These are phyloP conservation scores for Penicillium lagena DNA, from an alignment of 495 filamentous ascomycete species.

Conservation along the genomic window DNA sequence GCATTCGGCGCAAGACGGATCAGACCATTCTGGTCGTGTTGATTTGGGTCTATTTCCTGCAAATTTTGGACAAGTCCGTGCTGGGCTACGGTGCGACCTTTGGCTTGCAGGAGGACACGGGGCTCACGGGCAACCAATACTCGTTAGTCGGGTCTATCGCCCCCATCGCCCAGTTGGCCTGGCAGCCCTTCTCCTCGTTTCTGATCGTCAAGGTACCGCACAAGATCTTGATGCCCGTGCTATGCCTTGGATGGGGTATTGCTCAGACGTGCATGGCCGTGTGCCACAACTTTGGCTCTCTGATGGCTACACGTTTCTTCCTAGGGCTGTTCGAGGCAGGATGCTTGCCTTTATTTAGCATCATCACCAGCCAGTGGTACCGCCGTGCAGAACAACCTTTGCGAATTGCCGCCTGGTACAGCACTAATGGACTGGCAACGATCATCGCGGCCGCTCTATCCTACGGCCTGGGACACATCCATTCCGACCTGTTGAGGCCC, in stretches of 20 bases:
- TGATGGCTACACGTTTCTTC: conserved; percentile 44
- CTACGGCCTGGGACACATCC: conserved; percentile 49
- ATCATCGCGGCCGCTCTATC: conserved; percentile 40
- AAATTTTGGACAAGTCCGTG: conserved; percentile 61
- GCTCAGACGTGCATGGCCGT: conserved; percentile 41
- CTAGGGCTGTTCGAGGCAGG: conserved; percentile 48
- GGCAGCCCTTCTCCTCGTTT: conserved; percentile 59
- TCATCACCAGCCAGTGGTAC: conserved; percentile 46
- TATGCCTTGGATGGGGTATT: conserved; percentile 51
- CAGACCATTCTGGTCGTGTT: conserved; percentile 50
- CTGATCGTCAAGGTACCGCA: conserved; percentile 62
- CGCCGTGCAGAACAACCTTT: conserved; percentile 43
- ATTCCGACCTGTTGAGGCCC: conserved; percentile 40
- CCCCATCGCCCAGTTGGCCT: conserved; percentile 57
- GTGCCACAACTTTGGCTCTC: conserved; percentile 28
- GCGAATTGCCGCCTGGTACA: conserved; percentile 44
- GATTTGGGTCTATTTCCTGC: conserved; percentile 59
- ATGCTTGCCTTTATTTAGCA: conserved; percentile 52
- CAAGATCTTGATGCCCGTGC: conserved; percentile 53
- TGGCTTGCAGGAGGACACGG: conserved; percentile 48
- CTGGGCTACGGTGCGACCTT: conserved; percentile 60
- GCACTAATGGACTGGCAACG: conserved; percentile 43
- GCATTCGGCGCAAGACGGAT: conserved; percentile 58
- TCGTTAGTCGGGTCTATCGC: conserved; percentile 56
- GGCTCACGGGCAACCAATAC: conserved; percentile 53